A percentile compares a stretch with the other conserved stretches of the same genome.
phyloP scores from a whole-genome alignment of 2,329 filamentous ascomycete genomes.

The Intubia oerlemansii region DNA sequence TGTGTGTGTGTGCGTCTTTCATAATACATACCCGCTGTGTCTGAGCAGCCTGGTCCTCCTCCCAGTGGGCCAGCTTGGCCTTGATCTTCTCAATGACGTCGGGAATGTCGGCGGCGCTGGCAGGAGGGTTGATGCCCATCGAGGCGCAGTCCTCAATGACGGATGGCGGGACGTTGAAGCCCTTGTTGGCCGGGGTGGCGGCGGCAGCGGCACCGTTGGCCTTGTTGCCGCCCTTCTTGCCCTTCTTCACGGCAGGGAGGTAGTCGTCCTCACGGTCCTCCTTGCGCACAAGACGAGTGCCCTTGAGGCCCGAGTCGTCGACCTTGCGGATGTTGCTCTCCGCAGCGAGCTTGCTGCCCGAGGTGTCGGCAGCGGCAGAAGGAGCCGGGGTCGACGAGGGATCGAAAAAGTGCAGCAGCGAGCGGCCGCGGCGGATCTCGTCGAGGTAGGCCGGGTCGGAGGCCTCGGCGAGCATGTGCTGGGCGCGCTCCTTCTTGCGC shows the following conservation, averaged over 20 bases:
- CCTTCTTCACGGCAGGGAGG: slow-evolving; percentile 60
- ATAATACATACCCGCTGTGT: slow-evolving; percentile 58
- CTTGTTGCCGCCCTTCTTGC: slow-evolving; percentile 50
- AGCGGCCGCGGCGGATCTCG: slow-evolving; percentile 77
- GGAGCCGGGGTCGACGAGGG: slow-evolving; percentile 33
- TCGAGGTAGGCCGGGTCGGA: slow-evolving; percentile 76
- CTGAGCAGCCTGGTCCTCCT: slow-evolving; percentile 70
- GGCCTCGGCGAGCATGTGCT: slow-evolving; percentile 59
- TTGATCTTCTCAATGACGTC: slow-evolving; percentile 70
- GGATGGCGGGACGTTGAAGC: slow-evolving; percentile 71
- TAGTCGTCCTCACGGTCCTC: slow-evolving; percentile 76
- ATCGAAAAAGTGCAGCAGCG: slow-evolving; percentile 79
- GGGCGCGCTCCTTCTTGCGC: slow-evolving; percentile 54
- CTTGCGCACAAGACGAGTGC: slow-evolving; percentile 66
- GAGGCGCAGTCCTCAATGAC: slow-evolving; percentile 79
- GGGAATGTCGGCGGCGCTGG: slow-evolving; percentile 66
- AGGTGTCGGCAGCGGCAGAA: slow-evolving; percentile 27
- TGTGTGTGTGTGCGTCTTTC: too few species aligned
- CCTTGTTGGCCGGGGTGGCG: slow-evolving; percentile 24
- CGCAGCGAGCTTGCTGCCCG: slow-evolving; percentile 51
- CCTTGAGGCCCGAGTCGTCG: slow-evolving; percentile 67
- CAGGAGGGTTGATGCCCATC: slow-evolving; percentile 71
- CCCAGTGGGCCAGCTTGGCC: slow-evolving; percentile 81
- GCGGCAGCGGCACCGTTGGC: too few species aligned
- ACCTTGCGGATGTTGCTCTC: slow-evolving; percentile 54